Conservation (phyloP, 148 eudicot species). For the Silene latifolia region DNA sequence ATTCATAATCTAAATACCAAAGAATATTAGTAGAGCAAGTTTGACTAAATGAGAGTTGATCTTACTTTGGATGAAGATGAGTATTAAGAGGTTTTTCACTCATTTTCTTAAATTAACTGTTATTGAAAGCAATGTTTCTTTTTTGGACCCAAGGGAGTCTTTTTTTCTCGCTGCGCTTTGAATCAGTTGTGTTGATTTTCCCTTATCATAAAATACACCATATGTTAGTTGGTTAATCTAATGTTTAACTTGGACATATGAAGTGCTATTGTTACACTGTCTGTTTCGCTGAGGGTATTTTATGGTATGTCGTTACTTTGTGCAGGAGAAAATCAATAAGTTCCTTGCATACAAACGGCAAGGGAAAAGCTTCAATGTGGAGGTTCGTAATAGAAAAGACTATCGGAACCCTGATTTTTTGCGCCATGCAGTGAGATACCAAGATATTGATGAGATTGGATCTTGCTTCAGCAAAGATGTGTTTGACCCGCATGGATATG, state of each 20-base stretch:
- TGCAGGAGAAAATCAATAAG: constrained; percentile 74
- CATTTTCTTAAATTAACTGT: not conserved
- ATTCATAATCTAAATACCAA: not conserved
- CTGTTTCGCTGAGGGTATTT: not conserved
- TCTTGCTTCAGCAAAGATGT: constrained; percentile 94
- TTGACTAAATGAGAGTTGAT: not conserved
- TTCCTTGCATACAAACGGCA: constrained; percentile 61
- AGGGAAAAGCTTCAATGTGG: constrained; percentile 85
- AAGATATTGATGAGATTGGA: constrained; percentile 91
- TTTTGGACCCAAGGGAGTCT: not conserved
- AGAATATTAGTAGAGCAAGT: not conserved
- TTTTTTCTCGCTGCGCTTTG: not conserved
- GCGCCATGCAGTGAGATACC: constrained; percentile 94
- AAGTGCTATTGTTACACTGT: not conserved
- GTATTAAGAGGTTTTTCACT: not conserved
- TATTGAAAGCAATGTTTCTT: not conserved
- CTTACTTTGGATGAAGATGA: not conserved
- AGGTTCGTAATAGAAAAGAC: constrained; percentile 93
- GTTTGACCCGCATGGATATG: constrained; percentile 96
- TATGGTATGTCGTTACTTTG: constrained; percentile 11
- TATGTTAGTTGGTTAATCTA: no score
- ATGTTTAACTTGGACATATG: not conserved
- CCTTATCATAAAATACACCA: not conserved
- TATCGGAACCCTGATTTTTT: constrained; percentile 96
- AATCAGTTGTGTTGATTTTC: not conserved